phyloP scores from a whole-genome alignment of 805 yeast species.

The Geotrichum ghanense region DNA sequence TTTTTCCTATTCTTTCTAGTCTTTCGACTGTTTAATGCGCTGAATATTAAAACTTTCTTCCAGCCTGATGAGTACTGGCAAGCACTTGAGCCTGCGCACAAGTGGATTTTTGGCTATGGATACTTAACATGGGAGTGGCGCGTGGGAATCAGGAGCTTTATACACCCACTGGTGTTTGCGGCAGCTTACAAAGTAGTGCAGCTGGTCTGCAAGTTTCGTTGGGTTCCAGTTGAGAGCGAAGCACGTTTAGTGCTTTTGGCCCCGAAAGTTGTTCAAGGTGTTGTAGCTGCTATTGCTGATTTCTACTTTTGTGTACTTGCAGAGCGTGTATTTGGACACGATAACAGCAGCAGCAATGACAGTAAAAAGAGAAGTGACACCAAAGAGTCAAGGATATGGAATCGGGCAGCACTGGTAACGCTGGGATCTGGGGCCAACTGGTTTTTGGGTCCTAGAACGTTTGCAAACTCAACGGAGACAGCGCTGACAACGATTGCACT shows the following conservation, averaged over 20 bases:
- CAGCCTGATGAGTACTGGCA: conserved; percentile 98
- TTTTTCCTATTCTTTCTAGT: conserved; percentile 20
- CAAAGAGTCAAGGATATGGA: conserved; percentile 3
- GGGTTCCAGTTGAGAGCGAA: conserved; percentile 20
- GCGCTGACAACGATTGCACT: conserved; percentile 56
- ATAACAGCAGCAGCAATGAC: conserved; percentile 10
- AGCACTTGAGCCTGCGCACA: conserved; percentile 84
- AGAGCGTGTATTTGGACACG: conserved; percentile 19
- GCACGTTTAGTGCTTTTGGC: conserved; percentile 10
- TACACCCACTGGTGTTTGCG: conserved; percentile 68
- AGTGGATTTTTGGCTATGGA: conserved; percentile 65
- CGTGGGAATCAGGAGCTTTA: conserved; percentile 57
- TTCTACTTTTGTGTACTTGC: conserved; percentile 42
- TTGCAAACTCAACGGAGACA: conserved; percentile 76
- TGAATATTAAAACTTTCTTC: conserved; percentile 61
- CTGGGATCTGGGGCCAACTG: conserved; percentile 68
- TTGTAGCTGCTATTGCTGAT: conserved; percentile 66
- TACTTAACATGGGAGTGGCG: conserved; percentile 93
- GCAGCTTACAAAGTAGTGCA: conserved; percentile 30
- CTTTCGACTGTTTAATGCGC: conserved; percentile 50
- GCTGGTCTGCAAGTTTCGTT: conserved; percentile 25
- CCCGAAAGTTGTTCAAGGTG: conserved; percentile 63
- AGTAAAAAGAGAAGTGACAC: not conserved
- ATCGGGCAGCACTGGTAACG: conserved; percentile 36
- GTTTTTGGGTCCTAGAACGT: conserved; percentile 70